phyloP scores from a whole-genome alignment of 352 stramenopile genomes.

The Phytophthora sp. region DNA sequence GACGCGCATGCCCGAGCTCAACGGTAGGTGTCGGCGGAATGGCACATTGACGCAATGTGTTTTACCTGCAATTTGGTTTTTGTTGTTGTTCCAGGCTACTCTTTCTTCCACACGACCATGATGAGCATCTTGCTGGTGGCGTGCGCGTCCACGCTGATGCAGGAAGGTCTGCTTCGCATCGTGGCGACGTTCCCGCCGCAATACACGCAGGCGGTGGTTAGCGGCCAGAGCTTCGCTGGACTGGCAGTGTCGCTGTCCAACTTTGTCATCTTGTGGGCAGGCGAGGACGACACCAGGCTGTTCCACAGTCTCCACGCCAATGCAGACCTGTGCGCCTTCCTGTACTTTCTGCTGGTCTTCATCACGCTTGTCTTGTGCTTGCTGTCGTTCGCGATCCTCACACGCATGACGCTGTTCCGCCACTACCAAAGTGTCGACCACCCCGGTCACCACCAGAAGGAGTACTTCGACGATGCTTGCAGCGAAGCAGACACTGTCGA shows the following conservation, averaged over 20 bases:
- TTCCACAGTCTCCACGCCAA: slow-evolving; percentile 38
- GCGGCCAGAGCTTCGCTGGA: slow-evolving; percentile 77
- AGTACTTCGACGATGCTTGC: slow-evolving; percentile 27
- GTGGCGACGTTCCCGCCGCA: slow-evolving; percentile 73
- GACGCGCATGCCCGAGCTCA: slow-evolving; percentile 76
- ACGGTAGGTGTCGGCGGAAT: slow-evolving; percentile 31
- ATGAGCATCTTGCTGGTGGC: slow-evolving; percentile 74
- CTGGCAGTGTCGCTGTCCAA: slow-evolving; percentile 76
- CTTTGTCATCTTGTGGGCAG: slow-evolving; percentile 66
- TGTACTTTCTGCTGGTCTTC: slow-evolving; percentile 84
- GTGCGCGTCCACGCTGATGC: slow-evolving; percentile 74
- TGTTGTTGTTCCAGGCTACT: slow-evolving; percentile 20
- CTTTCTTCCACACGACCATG: slow-evolving; percentile 84
- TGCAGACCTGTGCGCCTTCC: slow-evolving; percentile 68
- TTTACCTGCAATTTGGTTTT: background rate
- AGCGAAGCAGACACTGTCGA: slow-evolving; percentile 50
- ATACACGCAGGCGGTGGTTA: slow-evolving; percentile 82
- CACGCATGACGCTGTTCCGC: slow-evolving; percentile 66
- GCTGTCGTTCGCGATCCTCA: slow-evolving; percentile 62
- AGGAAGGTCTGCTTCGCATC: slow-evolving; percentile 82
- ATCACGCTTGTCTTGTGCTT: slow-evolving; percentile 62
- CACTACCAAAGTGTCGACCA: slow-evolving; percentile 69
- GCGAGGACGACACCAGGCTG: slow-evolving; percentile 31
- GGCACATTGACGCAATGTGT: slow-evolving; percentile 9
- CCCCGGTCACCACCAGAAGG: slow-evolving; percentile 31